These are phyloP conservation scores for Trichoderma parareesei DNA, from an alignment of 495 filamentous ascomycete genomes.

Conservation along the genomic window DNA sequence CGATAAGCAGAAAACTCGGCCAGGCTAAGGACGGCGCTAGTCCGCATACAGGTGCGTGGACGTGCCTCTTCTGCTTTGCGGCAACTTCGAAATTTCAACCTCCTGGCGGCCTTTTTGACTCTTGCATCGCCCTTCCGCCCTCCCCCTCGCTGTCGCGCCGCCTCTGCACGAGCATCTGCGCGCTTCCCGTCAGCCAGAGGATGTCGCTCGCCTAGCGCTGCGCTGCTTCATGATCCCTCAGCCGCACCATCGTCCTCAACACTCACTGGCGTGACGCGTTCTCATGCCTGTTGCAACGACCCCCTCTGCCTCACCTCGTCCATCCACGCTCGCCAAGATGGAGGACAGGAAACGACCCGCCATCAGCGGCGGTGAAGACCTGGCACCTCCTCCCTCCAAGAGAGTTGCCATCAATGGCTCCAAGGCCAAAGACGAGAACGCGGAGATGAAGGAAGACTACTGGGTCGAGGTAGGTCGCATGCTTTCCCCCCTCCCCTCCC, in stretches of 20 bases:
- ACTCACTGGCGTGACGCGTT: conserved; percentile 25
- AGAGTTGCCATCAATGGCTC: conserved; percentile 74
- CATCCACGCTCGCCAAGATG: conserved; percentile 69
- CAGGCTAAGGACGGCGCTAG: conserved; percentile 11
- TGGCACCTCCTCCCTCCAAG: conserved; percentile 78
- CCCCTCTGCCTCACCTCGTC: conserved; percentile 59
- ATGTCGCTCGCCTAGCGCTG: neutral
- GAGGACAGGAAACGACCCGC: conserved; percentile 94
- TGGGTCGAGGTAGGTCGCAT: conserved; percentile 68
- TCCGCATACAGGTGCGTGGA: conserved; percentile 6
- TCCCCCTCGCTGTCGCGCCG: neutral
- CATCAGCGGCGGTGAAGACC: conserved; percentile 61
- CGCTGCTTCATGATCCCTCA: conserved; percentile 12
- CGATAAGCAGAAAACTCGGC: conserved; percentile 12
- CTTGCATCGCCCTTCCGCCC: neutral
- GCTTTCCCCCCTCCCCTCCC: conserved; percentile 17
- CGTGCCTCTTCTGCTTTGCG: conserved; percentile 11
- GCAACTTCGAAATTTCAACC: conserved; percentile 15
- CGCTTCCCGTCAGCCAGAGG: neutral
- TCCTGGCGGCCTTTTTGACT: neutral
- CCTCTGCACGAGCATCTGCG: conserved; percentile 1
- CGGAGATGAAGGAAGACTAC: conserved; percentile 72
- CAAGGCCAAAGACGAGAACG: conserved; percentile 60
- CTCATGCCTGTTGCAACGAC: conserved; percentile 77
- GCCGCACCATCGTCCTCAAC: conserved; percentile 18